phyloP scores from a whole-genome alignment of 768 basidiomycete species.

The Trametopsis cervina region DNA sequence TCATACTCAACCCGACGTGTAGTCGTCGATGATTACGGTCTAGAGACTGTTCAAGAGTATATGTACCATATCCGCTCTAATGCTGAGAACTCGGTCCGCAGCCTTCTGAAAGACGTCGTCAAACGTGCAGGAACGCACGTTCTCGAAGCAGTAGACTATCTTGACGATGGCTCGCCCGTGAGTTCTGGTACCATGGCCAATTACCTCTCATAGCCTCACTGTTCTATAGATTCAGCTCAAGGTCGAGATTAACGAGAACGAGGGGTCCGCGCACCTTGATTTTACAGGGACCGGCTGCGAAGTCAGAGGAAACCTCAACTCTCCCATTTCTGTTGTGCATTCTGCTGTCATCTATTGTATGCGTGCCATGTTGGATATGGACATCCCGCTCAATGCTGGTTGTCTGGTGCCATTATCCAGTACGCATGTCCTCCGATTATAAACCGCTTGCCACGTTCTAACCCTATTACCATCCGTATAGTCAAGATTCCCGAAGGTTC shows the following conservation, averaged over 20 bases:
- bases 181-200: slow-evolving; percentile 14
- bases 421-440: slow-evolving; percentile 31
- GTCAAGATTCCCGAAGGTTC: slow-evolving; percentile 79
- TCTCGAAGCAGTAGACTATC: slow-evolving; percentile 71
- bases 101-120: slow-evolving; percentile 69
- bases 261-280: slow-evolving; percentile 78
- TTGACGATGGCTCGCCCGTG: slow-evolving; percentile 85
- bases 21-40: slow-evolving; percentile 85
- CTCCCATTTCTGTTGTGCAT: slow-evolving; percentile 81
- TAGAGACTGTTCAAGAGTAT: slow-evolving; percentile 85
- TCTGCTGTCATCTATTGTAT: slow-evolving; percentile 88
- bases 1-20: slow-evolving; percentile 4
- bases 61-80: slow-evolving; percentile 89
- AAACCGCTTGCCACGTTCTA: slow-evolving; percentile 1
- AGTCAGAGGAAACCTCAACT: slow-evolving; percentile 78
- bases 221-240: slow-evolving; percentile 55
- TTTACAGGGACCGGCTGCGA: slow-evolving; percentile 81
- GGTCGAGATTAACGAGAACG: slow-evolving; percentile 67
- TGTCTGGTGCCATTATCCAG: slow-evolving; percentile 83
- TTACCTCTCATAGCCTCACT: neutral
- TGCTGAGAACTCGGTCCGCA: slow-evolving; percentile 82
- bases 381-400: slow-evolving; percentile 92
- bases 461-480: slow-evolving; percentile 22
- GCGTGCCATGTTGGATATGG: slow-evolving; percentile 76
- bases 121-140: slow-evolving; percentile 58